Percentiles rank a stretch among this genome's conserved stretches.
phyloP scores from a whole-genome alignment of 1,284 basidiomycete species.

The Marasmius oreades region DNA sequence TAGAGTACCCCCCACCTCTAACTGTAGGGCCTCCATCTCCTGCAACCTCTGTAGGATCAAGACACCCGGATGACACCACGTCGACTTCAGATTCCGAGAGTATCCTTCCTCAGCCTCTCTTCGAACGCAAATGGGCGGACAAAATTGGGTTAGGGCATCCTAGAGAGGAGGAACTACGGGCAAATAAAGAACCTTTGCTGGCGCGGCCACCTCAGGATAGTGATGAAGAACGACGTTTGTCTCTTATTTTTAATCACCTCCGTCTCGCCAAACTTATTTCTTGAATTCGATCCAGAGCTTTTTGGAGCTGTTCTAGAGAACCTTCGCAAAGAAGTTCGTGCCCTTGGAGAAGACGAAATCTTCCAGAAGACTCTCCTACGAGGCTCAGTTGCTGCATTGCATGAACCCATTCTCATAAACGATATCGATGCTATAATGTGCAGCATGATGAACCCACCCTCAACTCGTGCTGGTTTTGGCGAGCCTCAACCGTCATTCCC shows the following conservation, averaged over 20 bases:
- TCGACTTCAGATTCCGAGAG: conserved; percentile 49
- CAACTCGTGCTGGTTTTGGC: conserved; percentile 10
- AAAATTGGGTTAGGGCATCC: conserved; percentile 39
- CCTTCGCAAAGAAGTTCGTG: conserved; percentile 47
- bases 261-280: neutral
- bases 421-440: conserved; percentile 63
- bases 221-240: conserved; percentile 42
- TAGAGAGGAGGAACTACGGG: conserved; percentile 41
- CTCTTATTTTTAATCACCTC: neutral
- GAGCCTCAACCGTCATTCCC: conserved; percentile 4
- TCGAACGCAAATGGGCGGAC: conserved; percentile 51
- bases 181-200: conserved; percentile 39
- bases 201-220: conserved; percentile 26
- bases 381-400: conserved; percentile 49
- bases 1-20: conserved; percentile 62
- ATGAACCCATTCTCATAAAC: conserved; percentile 47
- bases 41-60: conserved; percentile 66
- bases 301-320: conserved; percentile 46
- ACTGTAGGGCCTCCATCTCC: conserved; percentile 62
- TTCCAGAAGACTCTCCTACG: conserved; percentile 59
- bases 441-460: conserved; percentile 48
- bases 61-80: conserved; percentile 61
- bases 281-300: conserved; percentile 24
- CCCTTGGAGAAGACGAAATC: conserved; percentile 63
- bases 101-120: conserved; percentile 43